Percentiles rank a stretch among this genome's conserved stretches.
Conservation (phyloP, 306 rosid genomes). For the Sindora glabra region DNA sequence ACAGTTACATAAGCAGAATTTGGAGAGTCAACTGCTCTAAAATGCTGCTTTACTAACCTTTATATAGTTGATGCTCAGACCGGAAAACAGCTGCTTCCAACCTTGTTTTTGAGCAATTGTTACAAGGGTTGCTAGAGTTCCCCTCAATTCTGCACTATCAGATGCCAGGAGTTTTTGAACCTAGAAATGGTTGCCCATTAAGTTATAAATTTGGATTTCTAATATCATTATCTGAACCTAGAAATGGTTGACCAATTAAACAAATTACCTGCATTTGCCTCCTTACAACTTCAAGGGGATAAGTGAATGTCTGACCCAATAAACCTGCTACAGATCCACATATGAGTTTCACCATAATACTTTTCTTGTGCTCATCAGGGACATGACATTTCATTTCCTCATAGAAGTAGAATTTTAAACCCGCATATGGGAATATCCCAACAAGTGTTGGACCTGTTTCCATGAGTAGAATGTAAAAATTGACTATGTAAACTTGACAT, state of each 20-base stretch:
- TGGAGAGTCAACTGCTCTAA: not conserved
- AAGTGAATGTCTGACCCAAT: conserved; percentile 89
- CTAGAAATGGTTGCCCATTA: conserved; percentile 26
- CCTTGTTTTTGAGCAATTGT: conserved; percentile 75
- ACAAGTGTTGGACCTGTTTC: conserved; percentile 82
- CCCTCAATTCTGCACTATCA: conserved; percentile 50
- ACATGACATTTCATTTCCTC: conserved; percentile 94
- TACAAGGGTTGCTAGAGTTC: conserved; percentile 63
- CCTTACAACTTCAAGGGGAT: conserved; percentile 96
- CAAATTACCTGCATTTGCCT: conserved; percentile 91
- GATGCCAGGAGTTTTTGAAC: conserved; percentile 60
- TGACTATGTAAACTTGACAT: conserved; percentile 18
- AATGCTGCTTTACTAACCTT: conserved; percentile 43
- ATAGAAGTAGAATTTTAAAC: conserved; percentile 88
- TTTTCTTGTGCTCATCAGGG: conserved; percentile 64
- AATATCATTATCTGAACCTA: conserved; percentile 1
- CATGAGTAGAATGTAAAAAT: conserved; percentile 17
- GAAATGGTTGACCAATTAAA: conserved; percentile 5
- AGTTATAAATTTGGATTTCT: conserved; percentile 3
- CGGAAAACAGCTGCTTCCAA: conserved; percentile 83
- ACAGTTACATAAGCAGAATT: too few relatives aligned
- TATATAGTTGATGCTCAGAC: conserved; percentile 91
- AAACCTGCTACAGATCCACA: conserved; percentile 96
- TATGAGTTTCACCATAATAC: conserved; percentile 64
- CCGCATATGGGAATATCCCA: conserved; percentile 96